Base-by-base conservation (phyloP, 192 early-diverging fungal species). In the Tieghemiomyces parasiticus region DNA sequence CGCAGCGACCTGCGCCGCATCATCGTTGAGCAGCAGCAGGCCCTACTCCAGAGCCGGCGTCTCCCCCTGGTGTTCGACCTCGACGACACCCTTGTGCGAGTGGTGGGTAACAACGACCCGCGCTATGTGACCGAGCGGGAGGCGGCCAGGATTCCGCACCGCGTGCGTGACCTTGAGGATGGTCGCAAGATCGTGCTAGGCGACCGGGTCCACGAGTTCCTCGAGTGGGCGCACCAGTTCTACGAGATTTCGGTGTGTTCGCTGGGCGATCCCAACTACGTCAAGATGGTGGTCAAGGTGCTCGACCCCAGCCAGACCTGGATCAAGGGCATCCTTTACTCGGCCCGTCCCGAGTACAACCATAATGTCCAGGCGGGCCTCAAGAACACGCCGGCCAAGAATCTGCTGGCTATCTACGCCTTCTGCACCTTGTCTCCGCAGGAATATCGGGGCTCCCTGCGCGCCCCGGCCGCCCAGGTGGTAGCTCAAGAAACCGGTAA, bases 171-270 rank as follows among this genome's bases (percentile, higher is more conserved):
- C 16, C 58, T 89, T 9, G 63, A 67, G 34, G 84, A 87, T 58
- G 83, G 84, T 2, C 64, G 79, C 33, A 70, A 72, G 50, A 74
- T 87, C 10, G 84, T 87, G 1, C 59, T 85, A 14, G 76, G 79
- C 28, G 80, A 84, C 44, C 69, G 74, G 32, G 81, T 85, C 8
- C 73, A 83, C 31, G 82, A 84, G 56, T 89, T 89, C 59, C 64
- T 89, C 52, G 80, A 84, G 44, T 87, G 85, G 85, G 85, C 85
- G 20, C 66, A 64, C 20, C 70, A 70, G 12, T 69, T 66, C 19
- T 89, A 74, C 68, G 87, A 89, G 44, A 87, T 89, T 25, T 81
- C 77, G 12, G 75, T 89, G 12, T 89, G 87, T 61, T 86, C 85
- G 9, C 65, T 89, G 9, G 87, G 86, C 2, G 87, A 89, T 50